These are phyloP conservation scores for Climacium dendroides DNA, from an alignment of 225 moss, liverwort and hornwort species.

Conservation along the genomic window DNA sequence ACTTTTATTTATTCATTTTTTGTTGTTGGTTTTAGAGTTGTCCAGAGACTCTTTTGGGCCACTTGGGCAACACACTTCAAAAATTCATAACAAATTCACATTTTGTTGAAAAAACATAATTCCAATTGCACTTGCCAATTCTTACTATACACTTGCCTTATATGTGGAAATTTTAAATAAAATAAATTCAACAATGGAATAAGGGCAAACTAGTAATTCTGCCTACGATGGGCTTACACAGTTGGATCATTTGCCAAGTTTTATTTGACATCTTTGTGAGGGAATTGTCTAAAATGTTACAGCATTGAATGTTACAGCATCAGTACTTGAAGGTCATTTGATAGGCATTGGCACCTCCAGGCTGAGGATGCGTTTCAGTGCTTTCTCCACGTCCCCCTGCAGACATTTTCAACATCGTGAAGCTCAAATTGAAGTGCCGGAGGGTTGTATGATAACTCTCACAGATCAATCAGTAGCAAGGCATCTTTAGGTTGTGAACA, in stretches of 20 bases:
- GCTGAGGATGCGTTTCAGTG: constrained; percentile 36
- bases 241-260: no score
- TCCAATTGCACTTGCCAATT: not conserved
- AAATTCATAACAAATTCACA: not conserved
- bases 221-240: not conserved
- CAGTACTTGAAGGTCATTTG: not conserved
- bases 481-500: not conserved
- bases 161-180: not conserved
- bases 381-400: constrained; percentile 50
- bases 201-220: not conserved
- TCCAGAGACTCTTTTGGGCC: not conserved
- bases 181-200: not conserved
- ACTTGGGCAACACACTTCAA: not conserved
- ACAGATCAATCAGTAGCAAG: not conserved
- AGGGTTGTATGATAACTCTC: not conserved
- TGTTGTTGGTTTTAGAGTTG: not conserved
- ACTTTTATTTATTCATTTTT: not conserved
- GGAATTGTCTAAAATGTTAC: no score
- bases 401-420: not conserved
- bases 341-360: constrained; percentile 51
- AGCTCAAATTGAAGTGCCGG: not conserved
- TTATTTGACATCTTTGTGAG: no score
- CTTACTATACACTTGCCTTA: not conserved
- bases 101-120: not conserved
- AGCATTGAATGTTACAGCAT: no score